Conservation (phyloP, 257 asterid genomes). For the Solanum clarkiae region DNA sequence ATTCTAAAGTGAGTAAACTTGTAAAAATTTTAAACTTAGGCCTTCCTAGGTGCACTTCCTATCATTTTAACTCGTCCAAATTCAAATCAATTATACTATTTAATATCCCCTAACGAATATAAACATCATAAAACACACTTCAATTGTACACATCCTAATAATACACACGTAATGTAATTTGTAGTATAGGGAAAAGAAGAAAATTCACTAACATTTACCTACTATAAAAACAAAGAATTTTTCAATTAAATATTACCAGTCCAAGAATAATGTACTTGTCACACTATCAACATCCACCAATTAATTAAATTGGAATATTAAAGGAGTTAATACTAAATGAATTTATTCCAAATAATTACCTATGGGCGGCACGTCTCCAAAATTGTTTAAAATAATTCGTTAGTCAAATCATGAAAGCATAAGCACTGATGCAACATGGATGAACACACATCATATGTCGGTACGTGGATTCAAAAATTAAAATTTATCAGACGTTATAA, state of each 20-base stretch:
- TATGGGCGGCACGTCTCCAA: not conserved
- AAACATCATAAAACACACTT: not conserved
- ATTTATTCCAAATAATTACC: not conserved
- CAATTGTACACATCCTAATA: not conserved
- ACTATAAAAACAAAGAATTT: not conserved
- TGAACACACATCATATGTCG: not conserved
- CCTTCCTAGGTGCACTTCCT: not conserved
- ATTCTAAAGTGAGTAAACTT: not conserved
- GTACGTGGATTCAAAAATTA: fast-evolving
- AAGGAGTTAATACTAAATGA: not conserved
- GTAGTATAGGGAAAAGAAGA: not conserved
- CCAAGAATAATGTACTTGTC: not conserved
- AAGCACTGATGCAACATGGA: not conserved
- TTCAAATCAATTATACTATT: not conserved
- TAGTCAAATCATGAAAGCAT: not conserved
- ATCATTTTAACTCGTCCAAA: not conserved
- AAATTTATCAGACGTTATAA: fast-evolving
- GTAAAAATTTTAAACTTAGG: not conserved
- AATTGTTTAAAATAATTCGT: not conserved
- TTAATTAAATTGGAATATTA: not conserved
- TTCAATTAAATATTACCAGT: not conserved
- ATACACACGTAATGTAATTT: too few relatives aligned
- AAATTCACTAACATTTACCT: not conserved
- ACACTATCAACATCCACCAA: not conserved
- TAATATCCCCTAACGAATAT: not conserved